Evolutionary conservation across 2,329 filamentous ascomycete genomes (phyloP).

Genomic region (Colletotrichum sp.): DNA sequence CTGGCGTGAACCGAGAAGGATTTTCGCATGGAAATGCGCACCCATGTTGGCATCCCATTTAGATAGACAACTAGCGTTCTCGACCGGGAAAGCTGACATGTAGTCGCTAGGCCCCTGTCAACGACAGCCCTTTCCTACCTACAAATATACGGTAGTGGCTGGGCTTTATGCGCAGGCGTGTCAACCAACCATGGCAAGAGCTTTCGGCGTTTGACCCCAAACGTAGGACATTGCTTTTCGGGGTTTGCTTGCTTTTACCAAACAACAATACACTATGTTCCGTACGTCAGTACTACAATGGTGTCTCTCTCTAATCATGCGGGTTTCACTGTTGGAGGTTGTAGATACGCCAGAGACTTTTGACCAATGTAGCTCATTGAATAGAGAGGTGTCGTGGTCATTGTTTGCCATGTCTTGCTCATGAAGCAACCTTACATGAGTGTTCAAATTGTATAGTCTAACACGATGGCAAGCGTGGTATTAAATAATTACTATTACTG

Average conservation of each 20-base stretch:
- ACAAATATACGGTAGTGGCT: background rate
- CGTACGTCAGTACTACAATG: background rate
- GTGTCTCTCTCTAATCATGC: background rate
- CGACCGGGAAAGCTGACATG: background rate
- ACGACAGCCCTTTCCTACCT: rapidly evolving
- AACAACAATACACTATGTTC: background rate
- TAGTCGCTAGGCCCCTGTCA: background rate
- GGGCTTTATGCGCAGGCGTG: background rate
- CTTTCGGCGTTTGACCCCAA: background rate
- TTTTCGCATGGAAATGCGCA: background rate
- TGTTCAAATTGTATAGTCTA: background rate
- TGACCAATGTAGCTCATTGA: background rate
- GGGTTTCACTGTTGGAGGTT: background rate
- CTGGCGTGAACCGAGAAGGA: background rate
- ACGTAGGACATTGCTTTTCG: rapidly evolving
- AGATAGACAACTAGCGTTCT: background rate
- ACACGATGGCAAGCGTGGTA: background rate
- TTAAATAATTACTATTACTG: background rate
- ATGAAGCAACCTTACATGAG: rapidly evolving
- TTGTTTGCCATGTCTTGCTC: background rate
- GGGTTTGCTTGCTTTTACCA: background rate
- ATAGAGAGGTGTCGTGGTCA: background rate
- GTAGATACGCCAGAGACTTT: background rate
- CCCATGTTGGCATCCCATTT: background rate
- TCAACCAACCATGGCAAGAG: background rate